Percentiles rank a stretch among this genome's conserved stretches.
Conservation (phyloP, 768 basidiomycete species). For the Russula sp. region DNA sequence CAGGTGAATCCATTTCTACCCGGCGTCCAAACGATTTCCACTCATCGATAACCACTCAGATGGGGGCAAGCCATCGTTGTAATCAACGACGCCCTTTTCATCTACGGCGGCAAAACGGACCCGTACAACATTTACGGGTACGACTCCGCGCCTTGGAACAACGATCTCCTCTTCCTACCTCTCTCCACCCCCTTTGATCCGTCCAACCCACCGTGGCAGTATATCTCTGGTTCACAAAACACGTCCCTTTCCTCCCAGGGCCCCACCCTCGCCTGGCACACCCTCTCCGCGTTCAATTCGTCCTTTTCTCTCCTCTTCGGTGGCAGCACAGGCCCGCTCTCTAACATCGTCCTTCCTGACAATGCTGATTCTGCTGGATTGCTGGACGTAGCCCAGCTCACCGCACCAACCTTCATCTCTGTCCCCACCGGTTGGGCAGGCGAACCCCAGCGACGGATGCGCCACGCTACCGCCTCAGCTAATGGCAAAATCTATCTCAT, state of each 20-base stretch:
- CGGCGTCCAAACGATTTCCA: background rate
- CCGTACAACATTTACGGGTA: conserved; percentile 62
- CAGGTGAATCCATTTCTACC: background rate
- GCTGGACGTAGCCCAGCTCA: conserved; percentile 37
- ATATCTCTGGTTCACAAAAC: conserved; percentile 42
- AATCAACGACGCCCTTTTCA: conserved; percentile 50
- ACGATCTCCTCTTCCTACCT: conserved; percentile 65
- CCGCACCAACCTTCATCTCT: conserved; percentile 39
- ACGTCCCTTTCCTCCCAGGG: conserved; percentile 37
- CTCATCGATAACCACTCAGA: conserved; percentile 33
- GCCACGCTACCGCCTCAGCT: conserved; percentile 53
- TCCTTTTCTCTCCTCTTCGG: conserved; percentile 61
- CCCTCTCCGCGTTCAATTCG: conserved; percentile 57
- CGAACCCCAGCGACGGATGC: conserved; percentile 71
- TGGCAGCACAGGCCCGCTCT: conserved; percentile 60
- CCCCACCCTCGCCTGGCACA: conserved; percentile 73
- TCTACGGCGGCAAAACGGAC: conserved; percentile 81
- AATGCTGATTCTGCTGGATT: conserved; percentile 56
- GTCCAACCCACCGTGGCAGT: conserved; percentile 62
- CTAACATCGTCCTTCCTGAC: conserved; percentile 42
- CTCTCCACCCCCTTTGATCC: conserved; percentile 51
- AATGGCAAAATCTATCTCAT: conserved; percentile 57
- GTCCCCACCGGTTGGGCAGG: conserved; percentile 48
- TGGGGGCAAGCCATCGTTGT: conserved; percentile 76
- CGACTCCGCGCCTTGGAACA: conserved; percentile 61